Percentiles rank a stretch among this genome's conserved stretches.
These are phyloP conservation scores for Aspergillus homomorphus DNA, from an alignment of 495 filamentous ascomycete species.

Conservation along the genomic window DNA sequence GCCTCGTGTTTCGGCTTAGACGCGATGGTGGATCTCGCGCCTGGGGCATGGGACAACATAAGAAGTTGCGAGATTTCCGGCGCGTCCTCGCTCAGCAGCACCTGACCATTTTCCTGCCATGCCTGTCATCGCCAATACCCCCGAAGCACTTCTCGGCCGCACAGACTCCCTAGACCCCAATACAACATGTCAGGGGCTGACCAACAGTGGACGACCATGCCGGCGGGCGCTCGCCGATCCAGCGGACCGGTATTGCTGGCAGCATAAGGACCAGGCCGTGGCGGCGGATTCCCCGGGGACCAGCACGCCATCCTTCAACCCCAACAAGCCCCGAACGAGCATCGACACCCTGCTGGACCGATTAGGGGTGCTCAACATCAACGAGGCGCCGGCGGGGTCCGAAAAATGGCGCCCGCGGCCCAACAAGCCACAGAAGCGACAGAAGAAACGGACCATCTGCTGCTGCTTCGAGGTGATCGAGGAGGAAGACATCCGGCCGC, in stretches of 20 bases:
- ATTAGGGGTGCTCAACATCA: slow-evolving; percentile 66
- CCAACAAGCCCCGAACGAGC: slow-evolving; percentile 61
- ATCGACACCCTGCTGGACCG: slow-evolving; percentile 80
- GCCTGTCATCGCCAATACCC: slow-evolving; percentile 78
- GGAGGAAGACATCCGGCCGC: slow-evolving; percentile 16
- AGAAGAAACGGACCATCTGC: slow-evolving; percentile 22
- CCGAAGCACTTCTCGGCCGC: slow-evolving; percentile 73
- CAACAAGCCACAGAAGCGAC: slow-evolving; percentile 22
- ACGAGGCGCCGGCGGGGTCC: slow-evolving; percentile 24
- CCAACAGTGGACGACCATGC: slow-evolving; percentile 72
- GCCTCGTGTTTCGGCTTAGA: not conserved
- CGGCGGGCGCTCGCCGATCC: slow-evolving; percentile 58
- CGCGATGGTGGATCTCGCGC: not conserved
- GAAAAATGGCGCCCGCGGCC: slow-evolving; percentile 15
- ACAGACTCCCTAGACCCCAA: slow-evolving; percentile 80
- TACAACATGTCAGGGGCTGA: slow-evolving; percentile 86
- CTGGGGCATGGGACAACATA: not conserved
- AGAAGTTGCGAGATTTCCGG: not conserved
- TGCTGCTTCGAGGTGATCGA: slow-evolving; percentile 39
- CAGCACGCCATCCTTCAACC: slow-evolving; percentile 18
- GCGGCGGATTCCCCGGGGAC: slow-evolving; percentile 20
- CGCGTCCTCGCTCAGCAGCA: not conserved
- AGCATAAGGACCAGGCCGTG: slow-evolving; percentile 84
- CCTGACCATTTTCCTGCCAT: slow-evolving; percentile 41
- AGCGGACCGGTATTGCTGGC: slow-evolving; percentile 78